A percentile compares a stretch with the other conserved stretches of the same genome.
These are phyloP conservation scores for Hordeum marinum DNA, from an alignment of 176 grass and related monocot species.

Conservation along the genomic window DNA sequence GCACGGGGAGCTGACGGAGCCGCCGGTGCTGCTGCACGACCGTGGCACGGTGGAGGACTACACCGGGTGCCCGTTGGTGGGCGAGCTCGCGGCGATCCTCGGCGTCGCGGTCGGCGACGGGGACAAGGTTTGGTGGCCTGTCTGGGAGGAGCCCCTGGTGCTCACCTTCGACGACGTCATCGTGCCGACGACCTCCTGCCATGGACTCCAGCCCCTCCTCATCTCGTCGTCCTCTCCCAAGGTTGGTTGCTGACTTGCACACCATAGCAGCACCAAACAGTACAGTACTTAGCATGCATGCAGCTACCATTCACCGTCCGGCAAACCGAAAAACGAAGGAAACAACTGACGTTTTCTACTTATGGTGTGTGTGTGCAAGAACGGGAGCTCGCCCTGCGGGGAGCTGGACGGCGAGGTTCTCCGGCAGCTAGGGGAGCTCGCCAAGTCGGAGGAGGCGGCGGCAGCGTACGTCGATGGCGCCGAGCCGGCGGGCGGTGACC, in stretches of 20 bases:
- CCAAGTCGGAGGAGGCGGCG: slow-evolving; percentile 36
- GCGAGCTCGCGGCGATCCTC: slow-evolving; percentile 40
- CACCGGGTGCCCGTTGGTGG: slow-evolving; percentile 52
- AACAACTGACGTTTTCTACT: too few species aligned
- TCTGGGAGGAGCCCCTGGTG: slow-evolving; percentile 52
- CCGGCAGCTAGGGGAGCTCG: slow-evolving; percentile 55
- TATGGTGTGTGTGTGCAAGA: slow-evolving; percentile 23
- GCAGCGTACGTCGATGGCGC: slow-evolving; percentile 1
- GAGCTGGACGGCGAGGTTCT: slow-evolving; percentile 42
- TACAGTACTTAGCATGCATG: too few species aligned
- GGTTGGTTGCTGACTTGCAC: slow-evolving; percentile 12
- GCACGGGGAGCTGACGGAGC: background rate
- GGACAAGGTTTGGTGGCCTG: background rate
- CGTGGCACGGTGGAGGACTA: slow-evolving; percentile 55
- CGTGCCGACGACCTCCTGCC: slow-evolving; percentile 60
- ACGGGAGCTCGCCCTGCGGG: slow-evolving; percentile 23
- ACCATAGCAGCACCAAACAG: background rate
- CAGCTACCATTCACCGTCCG: background rate
- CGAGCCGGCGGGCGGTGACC: slow-evolving; percentile 19
- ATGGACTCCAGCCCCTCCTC: slow-evolving; percentile 67
- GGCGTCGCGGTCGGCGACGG: slow-evolving; percentile 28
- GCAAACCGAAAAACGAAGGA: too few species aligned
- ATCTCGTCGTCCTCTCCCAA: slow-evolving; percentile 37
- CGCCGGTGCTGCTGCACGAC: slow-evolving; percentile 21
- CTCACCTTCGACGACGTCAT: slow-evolving; percentile 56